phyloP scores from a whole-genome alignment of 2,329 filamentous ascomycete species.

The Colletotrichum sp. region DNA sequence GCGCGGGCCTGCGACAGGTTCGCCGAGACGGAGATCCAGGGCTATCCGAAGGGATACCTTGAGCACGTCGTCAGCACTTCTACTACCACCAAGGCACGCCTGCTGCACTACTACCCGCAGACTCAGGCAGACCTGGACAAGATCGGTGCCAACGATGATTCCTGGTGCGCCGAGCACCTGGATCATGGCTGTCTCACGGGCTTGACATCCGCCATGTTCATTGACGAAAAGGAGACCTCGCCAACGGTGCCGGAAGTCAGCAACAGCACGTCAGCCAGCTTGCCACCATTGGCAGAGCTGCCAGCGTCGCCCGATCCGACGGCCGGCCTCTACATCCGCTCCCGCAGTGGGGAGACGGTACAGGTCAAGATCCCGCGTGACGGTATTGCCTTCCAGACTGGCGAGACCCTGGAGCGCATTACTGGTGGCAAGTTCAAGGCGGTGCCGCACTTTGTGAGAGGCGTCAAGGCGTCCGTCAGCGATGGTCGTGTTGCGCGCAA shows the following conservation, averaged over 20 bases:
- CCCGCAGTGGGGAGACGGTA: constrained; percentile 79
- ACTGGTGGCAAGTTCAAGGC: constrained; percentile 91
- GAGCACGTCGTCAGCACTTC: constrained; percentile 87
- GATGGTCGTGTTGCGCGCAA: constrained; percentile 72
- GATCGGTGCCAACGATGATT: constrained; percentile 66
- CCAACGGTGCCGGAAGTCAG: constrained; percentile 36
- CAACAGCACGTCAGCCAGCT: constrained; percentile 30
- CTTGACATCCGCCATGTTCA: constrained; percentile 93
- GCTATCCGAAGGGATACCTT: constrained; percentile 79
- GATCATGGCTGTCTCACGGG: constrained; percentile 96
- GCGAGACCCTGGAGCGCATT: constrained; percentile 89
- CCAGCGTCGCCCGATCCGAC: constrained; percentile 78
- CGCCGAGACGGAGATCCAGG: constrained; percentile 77
- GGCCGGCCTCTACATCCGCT: constrained; percentile 93
- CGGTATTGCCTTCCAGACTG: constrained; percentile 95
- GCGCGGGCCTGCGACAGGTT: constrained; percentile 90
- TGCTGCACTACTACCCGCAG: constrained; percentile 91
- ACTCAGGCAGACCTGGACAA: constrained; percentile 16
- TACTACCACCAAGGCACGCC: constrained; percentile 85
- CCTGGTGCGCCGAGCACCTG: constrained; percentile 81
- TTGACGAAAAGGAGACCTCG: constrained; percentile 70
- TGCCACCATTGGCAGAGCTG: constrained; percentile 71
- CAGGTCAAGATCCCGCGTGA: constrained; percentile 92
- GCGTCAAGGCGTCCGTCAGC: constrained; percentile 63
- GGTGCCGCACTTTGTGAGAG: constrained; percentile 93